Evolutionary conservation across 768 basidiomycete genomes (phyloP).

Genomic region (Lactarius akahatsu): DNA sequence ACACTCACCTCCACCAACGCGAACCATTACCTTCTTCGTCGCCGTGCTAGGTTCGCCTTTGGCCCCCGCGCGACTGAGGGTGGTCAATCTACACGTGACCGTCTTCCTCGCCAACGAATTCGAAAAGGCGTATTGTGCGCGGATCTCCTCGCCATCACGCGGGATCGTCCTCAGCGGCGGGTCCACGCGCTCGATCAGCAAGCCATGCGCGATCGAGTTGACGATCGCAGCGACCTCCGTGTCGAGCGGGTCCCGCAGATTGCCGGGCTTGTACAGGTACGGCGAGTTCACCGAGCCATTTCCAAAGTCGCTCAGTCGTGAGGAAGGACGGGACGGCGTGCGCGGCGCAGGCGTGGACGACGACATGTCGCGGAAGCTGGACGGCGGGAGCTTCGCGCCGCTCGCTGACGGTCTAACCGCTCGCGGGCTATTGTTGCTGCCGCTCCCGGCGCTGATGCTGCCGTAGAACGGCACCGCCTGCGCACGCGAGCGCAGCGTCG

Average conservation of each 20-base stretch:
- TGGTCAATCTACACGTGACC: constrained; percentile 77
- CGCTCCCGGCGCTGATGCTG: constrained; percentile 34
- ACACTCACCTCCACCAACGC: constrained; percentile 70
- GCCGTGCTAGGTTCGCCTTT: constrained; percentile 45
- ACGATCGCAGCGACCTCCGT: constrained; percentile 70
- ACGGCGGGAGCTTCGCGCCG: constrained; percentile 58
- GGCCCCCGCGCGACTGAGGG: constrained; percentile 58
- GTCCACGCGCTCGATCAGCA: constrained; percentile 78
- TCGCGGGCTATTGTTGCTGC: constrained; percentile 41
- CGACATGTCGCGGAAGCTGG: constrained; percentile 66
- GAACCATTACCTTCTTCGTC: constrained; percentile 86
- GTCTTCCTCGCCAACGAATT: constrained; percentile 70
- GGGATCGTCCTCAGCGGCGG: constrained; percentile 65
- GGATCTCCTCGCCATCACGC: constrained; percentile 73
- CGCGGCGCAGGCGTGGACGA: constrained; percentile 45
- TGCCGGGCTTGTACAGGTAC: constrained; percentile 64
- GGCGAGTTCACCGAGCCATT: constrained; percentile 40
- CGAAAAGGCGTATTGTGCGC: constrained; percentile 82
- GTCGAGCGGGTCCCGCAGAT: constrained; percentile 78
- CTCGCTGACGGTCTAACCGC: constrained; percentile 40
- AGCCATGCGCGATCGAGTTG: constrained; percentile 74
- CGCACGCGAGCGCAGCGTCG: constrained; percentile 55
- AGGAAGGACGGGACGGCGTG: constrained; percentile 54
- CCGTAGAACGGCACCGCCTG: constrained; percentile 57
- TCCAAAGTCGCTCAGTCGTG: constrained; percentile 54